Evolutionary conservation across 2,329 filamentous ascomycete genomes (phyloP).

Genomic region (Helicocarpus griseus): DNA sequence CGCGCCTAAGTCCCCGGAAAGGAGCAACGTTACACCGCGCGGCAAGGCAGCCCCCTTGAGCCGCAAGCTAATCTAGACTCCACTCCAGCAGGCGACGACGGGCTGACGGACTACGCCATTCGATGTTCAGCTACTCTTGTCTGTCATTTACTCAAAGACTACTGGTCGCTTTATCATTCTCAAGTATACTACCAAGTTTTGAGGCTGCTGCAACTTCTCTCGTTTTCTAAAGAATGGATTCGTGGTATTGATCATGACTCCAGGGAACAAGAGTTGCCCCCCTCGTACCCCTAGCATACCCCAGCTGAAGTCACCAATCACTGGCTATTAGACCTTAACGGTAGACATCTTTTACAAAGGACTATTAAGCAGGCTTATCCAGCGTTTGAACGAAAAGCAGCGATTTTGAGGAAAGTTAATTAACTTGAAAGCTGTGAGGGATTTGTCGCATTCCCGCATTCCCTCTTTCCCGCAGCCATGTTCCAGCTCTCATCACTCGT

Average conservation of each 20-base stretch:
- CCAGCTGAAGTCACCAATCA: not conserved
- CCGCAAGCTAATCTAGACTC: slow-evolving; percentile 4
- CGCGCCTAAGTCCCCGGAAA: not conserved
- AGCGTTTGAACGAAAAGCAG: not conserved
- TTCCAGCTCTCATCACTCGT: slow-evolving; percentile 70
- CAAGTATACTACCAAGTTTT: not conserved
- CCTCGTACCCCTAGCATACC: not conserved
- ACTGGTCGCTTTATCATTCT: not conserved
- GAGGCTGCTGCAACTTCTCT: not conserved
- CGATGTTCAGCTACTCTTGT: not conserved
- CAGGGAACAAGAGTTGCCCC: not conserved
- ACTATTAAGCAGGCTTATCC: not conserved
- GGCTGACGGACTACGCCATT: not conserved
- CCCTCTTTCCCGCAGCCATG: slow-evolving; percentile 34
- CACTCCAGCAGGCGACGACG: not conserved
- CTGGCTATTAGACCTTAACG: not conserved
- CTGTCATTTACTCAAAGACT: not conserved
- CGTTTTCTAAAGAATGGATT: not conserved
- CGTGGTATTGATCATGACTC: slow-evolving; percentile 3
- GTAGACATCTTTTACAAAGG: not conserved
- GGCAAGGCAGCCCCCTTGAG: not conserved
- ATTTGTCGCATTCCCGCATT: not conserved
- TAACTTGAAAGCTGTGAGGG: not conserved
- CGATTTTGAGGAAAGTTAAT: not conserved
- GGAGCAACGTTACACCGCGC: not conserved